A percentile compares a stretch with the other conserved stretches of the same genome.
Evolutionary conservation across 202 grass and related monocot species (phyloP).

Genomic region (Schoenoplectus triqueter): DNA sequence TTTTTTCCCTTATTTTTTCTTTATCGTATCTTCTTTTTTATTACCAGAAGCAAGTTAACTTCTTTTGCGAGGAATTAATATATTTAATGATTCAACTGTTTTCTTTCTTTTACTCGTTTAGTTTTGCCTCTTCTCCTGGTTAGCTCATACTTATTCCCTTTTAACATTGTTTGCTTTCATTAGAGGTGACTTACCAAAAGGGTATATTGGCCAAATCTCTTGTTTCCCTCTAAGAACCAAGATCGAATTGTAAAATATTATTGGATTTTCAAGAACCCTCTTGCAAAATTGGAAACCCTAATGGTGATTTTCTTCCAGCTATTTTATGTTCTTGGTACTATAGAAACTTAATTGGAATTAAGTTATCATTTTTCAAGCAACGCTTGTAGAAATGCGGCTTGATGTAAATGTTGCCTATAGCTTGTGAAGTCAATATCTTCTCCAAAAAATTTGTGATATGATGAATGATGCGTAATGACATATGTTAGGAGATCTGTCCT

Average conservation of each 20-base stretch:
- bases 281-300: conserved; percentile 20
- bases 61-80: background rate
- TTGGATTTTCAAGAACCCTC: background rate
- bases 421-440: background rate
- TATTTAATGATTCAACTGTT: background rate
- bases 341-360: background rate
- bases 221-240: background rate
- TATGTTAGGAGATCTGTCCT: background rate
- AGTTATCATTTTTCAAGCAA: background rate
- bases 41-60: background rate
- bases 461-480: background rate
- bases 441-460: background rate
- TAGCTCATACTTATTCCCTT: background rate
- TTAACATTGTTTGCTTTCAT: background rate
- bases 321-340: background rate
- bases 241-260: background rate
- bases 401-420: background rate
- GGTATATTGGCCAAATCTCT: background rate
- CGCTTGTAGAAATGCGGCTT: background rate
- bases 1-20: background rate
- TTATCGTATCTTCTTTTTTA: background rate
- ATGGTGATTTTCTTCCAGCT: background rate
- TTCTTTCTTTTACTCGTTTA: background rate
- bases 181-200: background rate
- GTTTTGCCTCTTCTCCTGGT: background rate